Base-by-base conservation (phyloP, 768 basidiomycete species). In the Leccinellum albellum region DNA sequence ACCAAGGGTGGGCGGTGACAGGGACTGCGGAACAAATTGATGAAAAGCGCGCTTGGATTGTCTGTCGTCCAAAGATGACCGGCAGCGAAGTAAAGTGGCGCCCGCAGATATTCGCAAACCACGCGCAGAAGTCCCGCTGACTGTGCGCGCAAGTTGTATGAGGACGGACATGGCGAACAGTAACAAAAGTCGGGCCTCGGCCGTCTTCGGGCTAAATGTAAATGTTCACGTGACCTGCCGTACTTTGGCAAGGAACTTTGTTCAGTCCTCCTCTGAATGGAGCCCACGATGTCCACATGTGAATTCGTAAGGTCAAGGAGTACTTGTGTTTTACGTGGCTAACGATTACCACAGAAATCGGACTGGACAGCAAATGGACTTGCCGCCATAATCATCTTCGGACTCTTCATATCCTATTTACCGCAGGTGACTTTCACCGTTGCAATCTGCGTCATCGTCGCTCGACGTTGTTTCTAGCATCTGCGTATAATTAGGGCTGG, bases 371-470 rank as follows among this genome's bases (percentile, higher is more conserved):
- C 84, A 4, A 53, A 68, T 35, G 78, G 83, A n/a, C 65, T 83
- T 13, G 79, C 95, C 26, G 86, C 87, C 0, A 69, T 78, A 10
- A 74, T 83, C 28, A 83, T 96, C 20, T 83, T 82, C 64, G 94
- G 95, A 5, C 77, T 96, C 45, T 70, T 93, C 54, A 64, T 91
- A 46, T 94, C 92, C 24, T 97, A 96, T 74, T 68, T 84, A 3
- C 95, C 94, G 1, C 93, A 94, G 75, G 89, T 88, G 45, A 28
- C 74, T 55, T 6, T 40, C 24, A 9, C 8, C 13, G 10, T 14
- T 45, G 1, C 17, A 44, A 17, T 49, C 14, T 10, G 24, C 31
- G 3, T n/a, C 35, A 5, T 37, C 7, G 37, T 42, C 21, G 14
- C 48, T 57, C 32, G 10, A 56, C 49, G 20, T 54, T 15, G 8